phyloP scores from a whole-genome alignment of 2,329 filamentous ascomycete genomes.

The Akanthomyces uredinophilus region DNA sequence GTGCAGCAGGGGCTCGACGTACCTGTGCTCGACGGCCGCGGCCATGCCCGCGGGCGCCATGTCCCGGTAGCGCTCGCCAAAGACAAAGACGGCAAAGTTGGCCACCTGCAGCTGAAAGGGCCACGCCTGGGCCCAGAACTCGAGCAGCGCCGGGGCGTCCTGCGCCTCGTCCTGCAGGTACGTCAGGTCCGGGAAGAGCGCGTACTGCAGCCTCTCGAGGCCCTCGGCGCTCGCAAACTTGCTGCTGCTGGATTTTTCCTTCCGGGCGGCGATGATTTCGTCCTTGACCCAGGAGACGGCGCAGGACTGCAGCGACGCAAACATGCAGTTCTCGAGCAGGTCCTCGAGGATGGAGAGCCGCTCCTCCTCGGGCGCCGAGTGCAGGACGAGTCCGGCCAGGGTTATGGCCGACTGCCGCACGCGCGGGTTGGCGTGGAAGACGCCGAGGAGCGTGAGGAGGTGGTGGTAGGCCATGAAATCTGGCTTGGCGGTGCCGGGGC shows the following conservation, averaged over 20 bases:
- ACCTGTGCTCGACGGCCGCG: slow-evolving; percentile 53
- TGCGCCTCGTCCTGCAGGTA: slow-evolving; percentile 34
- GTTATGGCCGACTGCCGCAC: slow-evolving; percentile 51
- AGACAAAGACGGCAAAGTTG: slow-evolving; percentile 57
- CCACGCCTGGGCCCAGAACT: slow-evolving; percentile 48
- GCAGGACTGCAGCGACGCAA: slow-evolving; percentile 56
- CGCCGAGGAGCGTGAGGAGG: slow-evolving; percentile 49
- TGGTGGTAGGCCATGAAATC: slow-evolving; percentile 59
- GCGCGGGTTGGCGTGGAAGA: slow-evolving; percentile 51
- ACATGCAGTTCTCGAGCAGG: slow-evolving; percentile 60
- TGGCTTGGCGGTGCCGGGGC: slow-evolving; percentile 30
- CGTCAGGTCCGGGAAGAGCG: slow-evolving; percentile 54
- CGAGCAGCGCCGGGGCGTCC: slow-evolving; percentile 38
- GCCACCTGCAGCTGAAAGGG: slow-evolving; percentile 54
- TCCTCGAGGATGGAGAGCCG: slow-evolving; percentile 59
- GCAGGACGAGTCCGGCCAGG: slow-evolving; percentile 50
- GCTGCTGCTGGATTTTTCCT: slow-evolving; percentile 23
- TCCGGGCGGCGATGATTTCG: slow-evolving; percentile 48
- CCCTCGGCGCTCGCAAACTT: slow-evolving; percentile 50
- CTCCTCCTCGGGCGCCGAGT: slow-evolving; percentile 54
- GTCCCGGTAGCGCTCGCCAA: slow-evolving; percentile 39
- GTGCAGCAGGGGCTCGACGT: slow-evolving; percentile 47
- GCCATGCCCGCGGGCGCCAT: slow-evolving; percentile 53
- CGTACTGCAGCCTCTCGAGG: slow-evolving; percentile 56
- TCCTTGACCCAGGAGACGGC: slow-evolving; percentile 61